Conservation (phyloP, 208 protist genomes). For the Perkinsela sp. region DNA sequence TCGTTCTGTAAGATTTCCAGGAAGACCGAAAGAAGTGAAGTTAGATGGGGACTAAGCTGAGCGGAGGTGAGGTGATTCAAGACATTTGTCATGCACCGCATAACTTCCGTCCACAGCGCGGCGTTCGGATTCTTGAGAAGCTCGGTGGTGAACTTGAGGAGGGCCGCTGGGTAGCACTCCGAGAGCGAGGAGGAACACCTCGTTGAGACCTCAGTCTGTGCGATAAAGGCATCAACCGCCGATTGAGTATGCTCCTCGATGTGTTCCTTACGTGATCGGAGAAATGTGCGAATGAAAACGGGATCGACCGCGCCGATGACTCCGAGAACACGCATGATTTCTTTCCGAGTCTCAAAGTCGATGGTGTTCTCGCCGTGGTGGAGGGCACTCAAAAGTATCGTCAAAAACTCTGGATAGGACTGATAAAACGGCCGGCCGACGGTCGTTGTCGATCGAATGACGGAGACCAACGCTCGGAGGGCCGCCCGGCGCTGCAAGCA, state of each 20-base stretch:
- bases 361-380: not conserved
- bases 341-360: not conserved
- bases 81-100: not conserved
- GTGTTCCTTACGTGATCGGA: not conserved
- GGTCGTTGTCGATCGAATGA: not conserved
- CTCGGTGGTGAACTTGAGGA: not conserved
- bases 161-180: not conserved
- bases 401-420: not conserved
- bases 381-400: not conserved
- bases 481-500: not conserved
- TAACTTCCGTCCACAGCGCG: not conserved
- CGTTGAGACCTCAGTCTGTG: not conserved
- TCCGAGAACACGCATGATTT: not conserved
- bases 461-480: not conserved
- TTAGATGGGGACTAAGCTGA: not conserved
- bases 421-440: not conserved
- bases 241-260: not conserved
- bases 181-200: not conserved
- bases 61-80: not conserved
- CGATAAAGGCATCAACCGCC: not conserved
- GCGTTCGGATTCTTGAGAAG: not conserved
- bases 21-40: not conserved
- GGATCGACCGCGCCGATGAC: constrained; percentile 1
- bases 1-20: not conserved
- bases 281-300: not conserved